Conservation (phyloP, 1,139 yeast genomes). For the Saccharomyces uvarum region DNA sequence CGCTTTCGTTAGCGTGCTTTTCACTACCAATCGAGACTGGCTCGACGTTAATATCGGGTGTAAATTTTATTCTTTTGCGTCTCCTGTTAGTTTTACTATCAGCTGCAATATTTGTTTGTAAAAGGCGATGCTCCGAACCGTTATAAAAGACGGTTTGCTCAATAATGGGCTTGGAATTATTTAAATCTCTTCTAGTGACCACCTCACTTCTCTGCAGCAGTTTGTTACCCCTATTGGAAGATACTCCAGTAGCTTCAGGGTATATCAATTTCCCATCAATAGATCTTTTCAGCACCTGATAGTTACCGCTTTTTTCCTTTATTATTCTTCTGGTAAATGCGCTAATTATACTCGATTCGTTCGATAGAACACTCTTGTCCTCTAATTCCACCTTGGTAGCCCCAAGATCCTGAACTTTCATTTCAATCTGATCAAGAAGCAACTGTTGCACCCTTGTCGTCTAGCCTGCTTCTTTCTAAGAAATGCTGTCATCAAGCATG, state of each 20-base stretch:
- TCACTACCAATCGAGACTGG: constrained; percentile 14
- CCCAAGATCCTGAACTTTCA: background rate
- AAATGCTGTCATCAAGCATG: constrained; percentile 7
- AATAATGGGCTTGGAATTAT: constrained; percentile 33
- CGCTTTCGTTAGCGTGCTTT: constrained; percentile 13
- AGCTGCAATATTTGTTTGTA: constrained; percentile 16
- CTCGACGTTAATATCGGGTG: constrained; percentile 18
- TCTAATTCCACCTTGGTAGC: background rate
- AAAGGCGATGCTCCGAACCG: constrained; percentile 31
- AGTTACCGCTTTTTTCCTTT: constrained; percentile 30
- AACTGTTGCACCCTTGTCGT: background rate
- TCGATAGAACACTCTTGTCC: background rate
- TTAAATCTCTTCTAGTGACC: constrained; percentile 32
- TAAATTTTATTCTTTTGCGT: constrained; percentile 26
- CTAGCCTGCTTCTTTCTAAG: background rate
- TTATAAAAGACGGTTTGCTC: constrained; percentile 34
- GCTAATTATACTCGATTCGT: constrained; percentile 15
- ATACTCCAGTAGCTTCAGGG: constrained; percentile 28
- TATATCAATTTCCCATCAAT: constrained; percentile 22
- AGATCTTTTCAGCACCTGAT: constrained; percentile 25
- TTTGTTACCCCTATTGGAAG: constrained; percentile 55
- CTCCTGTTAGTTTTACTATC: constrained; percentile 7
- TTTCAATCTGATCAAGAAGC: background rate
- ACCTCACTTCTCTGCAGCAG: constrained; percentile 41
- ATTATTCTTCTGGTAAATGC: constrained; percentile 26